A percentile compares a stretch with the other conserved stretches of the same genome.
Evolutionary conservation across 768 basidiomycete genomes (phyloP).

Genomic region (Trichaptum fuscoviolaceum): DNA sequence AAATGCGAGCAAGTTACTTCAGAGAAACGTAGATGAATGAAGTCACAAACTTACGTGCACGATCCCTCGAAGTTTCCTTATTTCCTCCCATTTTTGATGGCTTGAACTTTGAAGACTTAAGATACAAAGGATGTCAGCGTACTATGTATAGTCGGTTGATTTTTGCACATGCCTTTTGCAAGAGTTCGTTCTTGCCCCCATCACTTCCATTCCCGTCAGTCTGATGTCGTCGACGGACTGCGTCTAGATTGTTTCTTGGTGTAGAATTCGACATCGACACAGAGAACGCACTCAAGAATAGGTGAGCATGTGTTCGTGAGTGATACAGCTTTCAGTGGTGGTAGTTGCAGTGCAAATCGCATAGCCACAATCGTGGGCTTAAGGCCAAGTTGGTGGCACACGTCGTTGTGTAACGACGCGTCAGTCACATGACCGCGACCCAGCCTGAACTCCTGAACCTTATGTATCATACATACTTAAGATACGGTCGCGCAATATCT

Average conservation of each 20-base stretch:
- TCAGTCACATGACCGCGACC: neutral
- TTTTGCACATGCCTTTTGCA: neutral
- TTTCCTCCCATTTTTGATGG: neutral
- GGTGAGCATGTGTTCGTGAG: neutral
- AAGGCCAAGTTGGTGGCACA: too few relatives aligned
- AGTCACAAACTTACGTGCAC: neutral
- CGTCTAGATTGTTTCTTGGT: neutral
- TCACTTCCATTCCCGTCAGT: neutral
- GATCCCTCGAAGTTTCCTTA: neutral
- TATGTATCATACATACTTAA: too few relatives aligned
- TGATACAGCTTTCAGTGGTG: too few relatives aligned
- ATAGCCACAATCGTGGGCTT: too few relatives aligned
- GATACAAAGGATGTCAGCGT: neutral
- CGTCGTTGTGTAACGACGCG: neutral
- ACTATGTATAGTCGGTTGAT: neutral
- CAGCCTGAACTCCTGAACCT: too few relatives aligned
- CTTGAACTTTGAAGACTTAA: neutral
- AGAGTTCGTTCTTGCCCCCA: neutral
- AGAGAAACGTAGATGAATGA: neutral
- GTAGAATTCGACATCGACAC: neutral
- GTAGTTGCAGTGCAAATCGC: too few relatives aligned
- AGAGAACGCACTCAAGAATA: neutral
- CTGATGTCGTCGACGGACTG: neutral
- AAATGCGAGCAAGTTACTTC: neutral
- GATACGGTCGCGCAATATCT: too few relatives aligned